Conservation (phyloP, 257 asterid species). For the Salvia hispanica region DNA sequence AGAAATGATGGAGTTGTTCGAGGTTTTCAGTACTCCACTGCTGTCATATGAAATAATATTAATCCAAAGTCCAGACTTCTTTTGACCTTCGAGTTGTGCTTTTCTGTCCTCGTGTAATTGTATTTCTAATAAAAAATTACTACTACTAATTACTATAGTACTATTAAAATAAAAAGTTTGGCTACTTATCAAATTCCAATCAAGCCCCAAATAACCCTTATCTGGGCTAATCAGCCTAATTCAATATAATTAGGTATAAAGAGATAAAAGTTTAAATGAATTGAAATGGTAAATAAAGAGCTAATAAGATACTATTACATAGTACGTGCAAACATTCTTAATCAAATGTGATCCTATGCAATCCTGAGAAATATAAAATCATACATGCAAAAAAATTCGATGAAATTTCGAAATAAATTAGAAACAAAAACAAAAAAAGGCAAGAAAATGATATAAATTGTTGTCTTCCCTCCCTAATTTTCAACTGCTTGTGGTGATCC, state of each 20-base stretch:
- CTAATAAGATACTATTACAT: too few species aligned
- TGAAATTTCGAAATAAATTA: too few species aligned
- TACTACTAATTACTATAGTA: too few species aligned
- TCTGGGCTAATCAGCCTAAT: too few species aligned
- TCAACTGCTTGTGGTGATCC: constrained; percentile 5
- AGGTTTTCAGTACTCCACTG: not conserved
- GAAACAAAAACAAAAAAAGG: not conserved
- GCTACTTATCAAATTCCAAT: too few species aligned
- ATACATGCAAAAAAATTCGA: not conserved
- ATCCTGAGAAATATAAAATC: not conserved
- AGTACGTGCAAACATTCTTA: too few species aligned
- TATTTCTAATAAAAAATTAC: too few species aligned
- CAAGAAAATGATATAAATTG: not conserved
- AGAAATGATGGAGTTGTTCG: not conserved
- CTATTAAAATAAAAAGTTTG: too few species aligned
- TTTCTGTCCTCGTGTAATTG: too few species aligned
- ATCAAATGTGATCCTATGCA: not conserved
- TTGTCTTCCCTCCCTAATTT: not conserved
- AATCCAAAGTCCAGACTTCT: not conserved
- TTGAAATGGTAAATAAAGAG: not conserved
- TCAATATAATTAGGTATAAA: too few species aligned
- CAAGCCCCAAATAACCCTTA: too few species aligned
- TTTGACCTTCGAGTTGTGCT: constrained; percentile 7
- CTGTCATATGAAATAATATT: constrained; percentile 24
- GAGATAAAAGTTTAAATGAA: not conserved